Percentiles rank a stretch among this genome's conserved stretches.
Evolutionary conservation across 2,329 filamentous ascomycete species (phyloP).

Genomic region (Ambrosiella beaveri): DNA sequence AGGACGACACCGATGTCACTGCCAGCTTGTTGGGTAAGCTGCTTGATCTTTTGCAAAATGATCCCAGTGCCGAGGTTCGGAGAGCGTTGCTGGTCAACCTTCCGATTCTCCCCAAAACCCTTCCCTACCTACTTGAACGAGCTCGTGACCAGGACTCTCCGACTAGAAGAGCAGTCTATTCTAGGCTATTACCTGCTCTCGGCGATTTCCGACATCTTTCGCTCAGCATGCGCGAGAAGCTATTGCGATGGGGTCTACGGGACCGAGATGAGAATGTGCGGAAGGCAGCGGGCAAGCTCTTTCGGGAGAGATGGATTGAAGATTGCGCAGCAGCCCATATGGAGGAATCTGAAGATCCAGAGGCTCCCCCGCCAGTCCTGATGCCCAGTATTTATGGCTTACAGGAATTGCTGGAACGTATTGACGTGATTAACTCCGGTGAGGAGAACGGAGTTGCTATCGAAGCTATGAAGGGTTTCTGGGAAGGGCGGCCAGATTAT

Average conservation of each 20-base stretch:
- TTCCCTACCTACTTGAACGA: slow-evolving; percentile 77
- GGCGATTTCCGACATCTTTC: slow-evolving; percentile 91
- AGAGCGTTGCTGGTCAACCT: slow-evolving; percentile 77
- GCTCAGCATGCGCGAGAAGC: slow-evolving; percentile 84
- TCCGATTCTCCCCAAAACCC: slow-evolving; percentile 64
- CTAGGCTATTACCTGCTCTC: slow-evolving; percentile 66
- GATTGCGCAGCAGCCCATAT: slow-evolving; percentile 61
- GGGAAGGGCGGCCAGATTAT: slow-evolving; percentile 79
- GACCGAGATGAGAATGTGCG: slow-evolving; percentile 89
- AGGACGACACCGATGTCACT: slow-evolving; percentile 45
- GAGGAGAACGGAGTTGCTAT: slow-evolving; percentile 78
- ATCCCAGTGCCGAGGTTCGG: slow-evolving; percentile 84
- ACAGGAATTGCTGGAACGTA: slow-evolving; percentile 78
- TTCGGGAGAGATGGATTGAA: slow-evolving; percentile 94
- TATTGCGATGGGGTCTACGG: slow-evolving; percentile 82
- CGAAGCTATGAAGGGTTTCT: slow-evolving; percentile 91
- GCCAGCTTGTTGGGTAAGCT: slow-evolving; percentile 66
- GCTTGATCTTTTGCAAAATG: slow-evolving; percentile 77
- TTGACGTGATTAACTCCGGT: slow-evolving; percentile 82
- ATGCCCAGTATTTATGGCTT: slow-evolving; percentile 65
- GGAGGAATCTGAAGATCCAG: slow-evolving; percentile 38
- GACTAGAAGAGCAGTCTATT: slow-evolving; percentile 74
- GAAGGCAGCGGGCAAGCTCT: slow-evolving; percentile 76
- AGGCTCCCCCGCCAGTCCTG: slow-evolving; percentile 27
- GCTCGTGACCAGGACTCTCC: slow-evolving; percentile 75